phyloP scores from a whole-genome alignment of 2,329 filamentous ascomycete species.

The Madurella mycetomatis region DNA sequence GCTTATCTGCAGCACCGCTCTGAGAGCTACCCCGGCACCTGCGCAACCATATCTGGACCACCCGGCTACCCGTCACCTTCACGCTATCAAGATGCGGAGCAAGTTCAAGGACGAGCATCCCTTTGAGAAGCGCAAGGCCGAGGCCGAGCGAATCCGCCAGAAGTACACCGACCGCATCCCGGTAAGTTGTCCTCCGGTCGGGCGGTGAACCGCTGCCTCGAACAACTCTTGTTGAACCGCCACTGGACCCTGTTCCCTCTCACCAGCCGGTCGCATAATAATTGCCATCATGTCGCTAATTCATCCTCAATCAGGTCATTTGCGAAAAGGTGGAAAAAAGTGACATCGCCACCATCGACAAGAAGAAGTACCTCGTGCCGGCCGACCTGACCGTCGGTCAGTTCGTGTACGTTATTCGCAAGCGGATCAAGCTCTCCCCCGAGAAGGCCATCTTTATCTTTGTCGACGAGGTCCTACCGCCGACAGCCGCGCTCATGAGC shows the following conservation, averaged over 20 bases:
- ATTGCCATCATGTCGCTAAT: slow-evolving; percentile 22
- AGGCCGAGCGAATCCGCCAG: slow-evolving; percentile 98
- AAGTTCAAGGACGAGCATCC: slow-evolving; percentile 99
- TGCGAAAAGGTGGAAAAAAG: slow-evolving; percentile 99
- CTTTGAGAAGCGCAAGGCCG: slow-evolving; percentile 99
- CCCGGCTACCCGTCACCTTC: slow-evolving; percentile 6
- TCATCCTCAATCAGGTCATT: slow-evolving; percentile 65
- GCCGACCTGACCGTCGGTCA: slow-evolving; percentile 97
- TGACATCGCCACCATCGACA: slow-evolving; percentile 99
- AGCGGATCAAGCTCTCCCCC: slow-evolving; percentile 98
- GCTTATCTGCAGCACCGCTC: slow-evolving; percentile 4
- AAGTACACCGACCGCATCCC: slow-evolving; percentile 99
- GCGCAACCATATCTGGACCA: slow-evolving; percentile 5
- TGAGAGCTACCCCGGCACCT: background rate
- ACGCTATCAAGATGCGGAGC: slow-evolving; percentile 74
- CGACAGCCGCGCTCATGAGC: slow-evolving; percentile 96
- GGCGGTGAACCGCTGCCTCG: slow-evolving; percentile 9
- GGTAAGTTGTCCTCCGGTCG: slow-evolving; percentile 50
- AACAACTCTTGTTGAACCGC: background rate
- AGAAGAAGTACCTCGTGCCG: slow-evolving; percentile 99
- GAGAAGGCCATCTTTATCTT: slow-evolving; percentile 99
- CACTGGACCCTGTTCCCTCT: background rate
- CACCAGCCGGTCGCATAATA: slow-evolving; percentile 1
- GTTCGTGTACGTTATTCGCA: slow-evolving; percentile 98
- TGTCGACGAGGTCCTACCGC: slow-evolving; percentile 95